phyloP scores from a whole-genome alignment of 176 grass and related monocot species.

The Oryza punctata region DNA sequence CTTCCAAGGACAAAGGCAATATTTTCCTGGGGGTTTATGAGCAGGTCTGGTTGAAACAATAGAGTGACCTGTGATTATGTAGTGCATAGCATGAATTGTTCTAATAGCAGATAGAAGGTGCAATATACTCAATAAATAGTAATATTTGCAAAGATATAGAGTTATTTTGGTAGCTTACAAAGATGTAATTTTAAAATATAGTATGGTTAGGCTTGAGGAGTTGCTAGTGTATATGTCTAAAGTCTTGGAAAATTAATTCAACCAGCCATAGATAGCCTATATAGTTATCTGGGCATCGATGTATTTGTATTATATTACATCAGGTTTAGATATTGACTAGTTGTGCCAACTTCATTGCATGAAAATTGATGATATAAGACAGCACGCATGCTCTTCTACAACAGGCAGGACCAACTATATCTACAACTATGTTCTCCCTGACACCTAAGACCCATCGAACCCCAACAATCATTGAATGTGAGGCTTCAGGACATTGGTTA shows the following conservation, averaged over 20 bases:
- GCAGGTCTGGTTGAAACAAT: neutral
- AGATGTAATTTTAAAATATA: neutral
- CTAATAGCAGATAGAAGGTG: neutral
- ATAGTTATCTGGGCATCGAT: neutral
- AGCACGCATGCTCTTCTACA: neutral
- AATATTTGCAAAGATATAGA: neutral
- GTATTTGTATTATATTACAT: neutral
- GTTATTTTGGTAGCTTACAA: too few species aligned
- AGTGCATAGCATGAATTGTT: neutral
- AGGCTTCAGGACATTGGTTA: neutral
- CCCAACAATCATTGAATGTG: neutral
- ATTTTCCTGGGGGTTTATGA: neutral
- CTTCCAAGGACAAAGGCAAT: neutral
- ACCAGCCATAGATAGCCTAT: neutral
- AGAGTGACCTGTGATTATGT: neutral
- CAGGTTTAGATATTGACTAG: conserved; percentile 1
- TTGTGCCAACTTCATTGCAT: neutral
- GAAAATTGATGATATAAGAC: neutral
- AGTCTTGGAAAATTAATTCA: conserved; percentile 11
- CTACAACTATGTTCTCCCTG: neutral
- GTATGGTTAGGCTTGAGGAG: neutral
- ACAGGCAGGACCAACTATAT: neutral
- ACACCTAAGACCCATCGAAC: neutral
- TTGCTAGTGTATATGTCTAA: neutral
- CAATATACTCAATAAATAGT: neutral